Evolutionary conservation across 2,329 filamentous ascomycete species (phyloP).

Genomic region (Claviceps capensis): DNA sequence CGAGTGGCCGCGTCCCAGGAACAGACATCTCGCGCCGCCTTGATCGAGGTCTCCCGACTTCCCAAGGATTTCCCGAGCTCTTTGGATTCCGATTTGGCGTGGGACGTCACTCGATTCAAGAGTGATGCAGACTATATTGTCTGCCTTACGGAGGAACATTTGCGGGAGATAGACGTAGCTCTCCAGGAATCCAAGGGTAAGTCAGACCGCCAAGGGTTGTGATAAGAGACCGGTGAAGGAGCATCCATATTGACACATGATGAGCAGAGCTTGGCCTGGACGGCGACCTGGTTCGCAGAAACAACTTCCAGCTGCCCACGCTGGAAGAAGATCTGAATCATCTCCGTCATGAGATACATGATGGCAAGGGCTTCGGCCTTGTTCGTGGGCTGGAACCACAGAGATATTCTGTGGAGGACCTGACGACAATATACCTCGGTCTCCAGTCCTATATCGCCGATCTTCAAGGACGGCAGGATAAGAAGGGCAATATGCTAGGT

Average conservation of each 20-base stretch:
- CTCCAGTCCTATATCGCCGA: conserved; percentile 51
- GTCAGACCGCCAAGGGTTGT: background rate
- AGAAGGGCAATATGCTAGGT: conserved; percentile 51
- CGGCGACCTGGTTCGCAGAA: conserved; percentile 38
- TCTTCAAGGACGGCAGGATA: conserved; percentile 46
- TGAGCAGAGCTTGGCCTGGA: conserved; percentile 35
- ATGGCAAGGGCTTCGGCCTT: conserved; percentile 49
- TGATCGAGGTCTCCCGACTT: conserved; percentile 21
- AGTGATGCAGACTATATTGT: conserved; percentile 31
- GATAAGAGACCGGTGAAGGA: background rate
- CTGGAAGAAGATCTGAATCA: conserved; percentile 38
- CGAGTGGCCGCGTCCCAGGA: conserved; percentile 2
- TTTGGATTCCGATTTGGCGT: conserved; percentile 31
- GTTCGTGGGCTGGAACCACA: conserved; percentile 49
- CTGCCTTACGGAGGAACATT: conserved; percentile 27
- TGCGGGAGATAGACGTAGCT: conserved; percentile 35
- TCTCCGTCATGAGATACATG: conserved; percentile 42
- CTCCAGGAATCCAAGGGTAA: conserved; percentile 41
- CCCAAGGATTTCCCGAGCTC: conserved; percentile 35
- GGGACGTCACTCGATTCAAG: conserved; percentile 34
- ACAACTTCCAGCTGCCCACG: conserved; percentile 46
- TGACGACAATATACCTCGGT: conserved; percentile 50
- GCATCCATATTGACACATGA: background rate
- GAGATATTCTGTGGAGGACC: conserved; percentile 44
- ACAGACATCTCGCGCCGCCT: conserved; percentile 1